Evolutionary conservation across 257 asterid species (phyloP), one percentile per base, ranked within the genome.

Genomic region (Oldenlandia corymbosa): DNA sequence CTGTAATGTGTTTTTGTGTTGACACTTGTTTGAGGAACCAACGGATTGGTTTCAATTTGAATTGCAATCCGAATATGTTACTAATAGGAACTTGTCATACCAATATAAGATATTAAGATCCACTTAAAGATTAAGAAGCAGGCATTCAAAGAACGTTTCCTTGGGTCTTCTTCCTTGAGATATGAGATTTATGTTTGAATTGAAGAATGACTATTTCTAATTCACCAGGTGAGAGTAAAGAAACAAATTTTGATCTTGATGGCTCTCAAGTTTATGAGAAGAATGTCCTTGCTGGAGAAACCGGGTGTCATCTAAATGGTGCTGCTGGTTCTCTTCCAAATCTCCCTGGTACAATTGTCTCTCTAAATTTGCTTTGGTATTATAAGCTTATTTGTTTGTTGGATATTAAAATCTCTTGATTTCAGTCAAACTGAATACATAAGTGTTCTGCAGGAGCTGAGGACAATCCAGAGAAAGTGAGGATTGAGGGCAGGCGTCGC

Each of bases 401-500:
- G 36, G 50, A 31, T 37, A 1, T 16, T 21, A 23, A 7, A 27
- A 20, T 64, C 65, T 58, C 60, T 48, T 53, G 59, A 69, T 42
- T 48, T 58, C 55, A 24, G 42, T 32, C 41, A 64, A 34, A 26
- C 43, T 78, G 67, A 66, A 65, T 21, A 23, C 23, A 20, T 59
- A 53, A 39, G 67, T 68, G 39, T 46, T 50, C 64, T 71, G 39
- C 82, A 86, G 95, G 75, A 51, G 80, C 39, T 71, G 84, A 70
- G 68, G 80, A 78, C 24, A 81, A 68, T 76, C 72, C 64, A 73
- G 68, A 7, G 62, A 91, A 88, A 80, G 83, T 80, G 65, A 88
- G 75, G 76, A 78, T 91, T 73, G 82, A 82, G 79, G 97, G 96
- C 50, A 79, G 95, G 71, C 94, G 88, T 16, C 91, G 98, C 65